Evolutionary conservation across 2,329 filamentous ascomycete species (phyloP).

Genomic region (Cercospora sp.): DNA sequence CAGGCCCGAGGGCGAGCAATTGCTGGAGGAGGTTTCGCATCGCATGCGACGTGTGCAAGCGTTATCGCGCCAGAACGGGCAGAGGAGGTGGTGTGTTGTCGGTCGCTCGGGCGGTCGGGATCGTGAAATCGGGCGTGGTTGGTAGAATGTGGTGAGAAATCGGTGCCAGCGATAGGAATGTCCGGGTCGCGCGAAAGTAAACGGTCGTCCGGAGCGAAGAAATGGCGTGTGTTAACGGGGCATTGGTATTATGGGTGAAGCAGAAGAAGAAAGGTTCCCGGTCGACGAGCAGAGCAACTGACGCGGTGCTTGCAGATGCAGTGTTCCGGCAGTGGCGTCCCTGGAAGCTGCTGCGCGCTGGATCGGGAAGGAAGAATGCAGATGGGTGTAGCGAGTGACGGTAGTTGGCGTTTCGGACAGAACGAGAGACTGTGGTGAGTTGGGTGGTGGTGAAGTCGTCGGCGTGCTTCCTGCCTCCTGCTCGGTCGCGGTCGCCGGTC

Average conservation of each 20-base stretch:
- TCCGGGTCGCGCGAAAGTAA: background rate
- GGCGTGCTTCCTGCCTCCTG: background rate
- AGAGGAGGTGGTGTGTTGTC: constrained; percentile 1
- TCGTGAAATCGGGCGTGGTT: background rate
- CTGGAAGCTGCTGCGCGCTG: background rate
- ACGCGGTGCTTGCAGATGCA: constrained; percentile 9
- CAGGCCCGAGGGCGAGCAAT: constrained; percentile 39
- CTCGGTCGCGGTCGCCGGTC: constrained; percentile 1
- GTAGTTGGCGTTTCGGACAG: constrained; percentile 1
- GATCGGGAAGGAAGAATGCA: constrained; percentile 5
- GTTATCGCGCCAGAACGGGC: constrained; percentile 3
- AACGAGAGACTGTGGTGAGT: constrained; percentile 20
- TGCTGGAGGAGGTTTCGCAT: constrained; percentile 38
- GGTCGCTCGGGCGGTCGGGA: background rate
- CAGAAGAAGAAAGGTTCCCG: background rate
- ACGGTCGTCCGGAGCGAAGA: background rate
- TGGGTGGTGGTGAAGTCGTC: background rate
- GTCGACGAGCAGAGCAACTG: background rate
- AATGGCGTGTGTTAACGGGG: background rate
- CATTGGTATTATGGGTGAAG: background rate
- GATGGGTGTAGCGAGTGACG: constrained; percentile 6
- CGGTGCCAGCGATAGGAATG: constrained; percentile 7
- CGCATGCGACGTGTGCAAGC: constrained; percentile 21
- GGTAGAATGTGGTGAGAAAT: background rate
- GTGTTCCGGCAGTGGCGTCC: constrained; percentile 12